Evolutionary conservation across 176 grass and related monocot species (phyloP).

Genomic region (Saccharum officinarum): DNA sequence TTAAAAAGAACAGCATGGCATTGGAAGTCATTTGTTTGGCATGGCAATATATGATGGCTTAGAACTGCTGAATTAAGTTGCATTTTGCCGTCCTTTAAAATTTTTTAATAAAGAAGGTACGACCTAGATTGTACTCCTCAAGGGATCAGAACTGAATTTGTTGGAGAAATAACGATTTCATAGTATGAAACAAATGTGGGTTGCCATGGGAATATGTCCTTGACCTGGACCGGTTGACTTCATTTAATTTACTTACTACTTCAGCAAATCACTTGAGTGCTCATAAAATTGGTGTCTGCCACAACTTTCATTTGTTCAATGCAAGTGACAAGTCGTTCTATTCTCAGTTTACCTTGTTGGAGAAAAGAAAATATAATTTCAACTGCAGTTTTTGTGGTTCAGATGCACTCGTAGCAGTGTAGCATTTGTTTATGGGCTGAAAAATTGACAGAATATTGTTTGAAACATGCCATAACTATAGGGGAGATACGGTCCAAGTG

Average conservation of each 20-base stretch:
- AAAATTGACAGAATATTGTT: not conserved
- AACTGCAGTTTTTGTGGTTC: too few species aligned
- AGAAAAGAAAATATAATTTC: too few species aligned
- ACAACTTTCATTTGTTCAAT: too few species aligned
- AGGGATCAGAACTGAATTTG: slow-evolving; percentile 21
- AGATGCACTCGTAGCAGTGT: too few species aligned
- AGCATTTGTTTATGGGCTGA: too few species aligned
- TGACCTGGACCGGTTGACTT: slow-evolving; percentile 48
- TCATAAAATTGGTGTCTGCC: too few species aligned
- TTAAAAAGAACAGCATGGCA: not conserved
- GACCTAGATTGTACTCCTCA: not conserved
- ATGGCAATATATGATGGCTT: not conserved
- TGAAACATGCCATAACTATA: slow-evolving; percentile 33
- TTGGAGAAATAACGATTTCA: slow-evolving; percentile 30
- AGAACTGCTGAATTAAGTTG: slow-evolving; percentile 26
- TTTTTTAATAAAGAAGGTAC: slow-evolving; percentile 16
- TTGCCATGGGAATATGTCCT: slow-evolving; percentile 9
- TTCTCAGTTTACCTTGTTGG: too few species aligned
- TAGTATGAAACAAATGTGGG: not conserved
- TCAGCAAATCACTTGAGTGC: too few species aligned
- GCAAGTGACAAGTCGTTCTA: too few species aligned
- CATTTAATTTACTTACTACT: too few species aligned
- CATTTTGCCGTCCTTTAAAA: not conserved
- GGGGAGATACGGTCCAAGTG: slow-evolving; percentile 89
- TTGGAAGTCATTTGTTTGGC: slow-evolving; percentile 7